These are phyloP conservation scores for Apiospora sp. DNA, from an alignment of 2,329 filamentous ascomycete genomes.

Conservation along the genomic window DNA sequence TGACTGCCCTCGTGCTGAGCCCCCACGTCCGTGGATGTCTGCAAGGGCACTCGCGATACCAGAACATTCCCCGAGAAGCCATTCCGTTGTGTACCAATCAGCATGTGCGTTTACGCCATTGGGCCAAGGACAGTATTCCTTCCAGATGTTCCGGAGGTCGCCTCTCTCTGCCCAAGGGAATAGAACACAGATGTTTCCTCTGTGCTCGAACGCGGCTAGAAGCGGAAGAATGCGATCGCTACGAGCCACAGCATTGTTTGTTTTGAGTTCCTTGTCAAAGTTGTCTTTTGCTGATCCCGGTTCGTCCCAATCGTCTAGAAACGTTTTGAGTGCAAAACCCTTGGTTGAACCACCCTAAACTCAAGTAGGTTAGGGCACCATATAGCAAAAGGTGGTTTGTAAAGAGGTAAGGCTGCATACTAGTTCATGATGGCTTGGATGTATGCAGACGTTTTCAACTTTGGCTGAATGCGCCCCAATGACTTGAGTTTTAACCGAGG, in stretches of 20 bases:
- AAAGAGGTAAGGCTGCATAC: neutral
- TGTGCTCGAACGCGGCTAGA: neutral
- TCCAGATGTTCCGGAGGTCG: neutral
- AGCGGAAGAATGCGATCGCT: neutral
- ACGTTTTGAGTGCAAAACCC: neutral
- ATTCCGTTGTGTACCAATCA: neutral
- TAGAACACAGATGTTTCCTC: neutral
- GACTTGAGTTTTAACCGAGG: neutral
- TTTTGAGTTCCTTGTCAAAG: neutral
- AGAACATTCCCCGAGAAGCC: neutral
- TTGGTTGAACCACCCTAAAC: neutral
- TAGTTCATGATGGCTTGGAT: neutral
- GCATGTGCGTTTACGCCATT: too few relatives aligned
- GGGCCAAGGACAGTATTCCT: too few relatives aligned
- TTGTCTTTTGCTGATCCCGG: neutral
- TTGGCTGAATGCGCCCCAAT: neutral
- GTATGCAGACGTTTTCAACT: neutral
- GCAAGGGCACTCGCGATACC: neutral
- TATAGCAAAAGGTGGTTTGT: too few relatives aligned
- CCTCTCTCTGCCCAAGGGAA: neutral
- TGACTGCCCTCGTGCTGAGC: too few relatives aligned
- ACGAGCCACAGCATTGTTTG: neutral
- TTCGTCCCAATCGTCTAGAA: neutral
- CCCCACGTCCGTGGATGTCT: too few relatives aligned
- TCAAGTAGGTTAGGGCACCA: too few relatives aligned